Evolutionary conservation across 225 moss, liverwort and hornwort genomes (phyloP).

Genomic region (Polytrichum commune): DNA sequence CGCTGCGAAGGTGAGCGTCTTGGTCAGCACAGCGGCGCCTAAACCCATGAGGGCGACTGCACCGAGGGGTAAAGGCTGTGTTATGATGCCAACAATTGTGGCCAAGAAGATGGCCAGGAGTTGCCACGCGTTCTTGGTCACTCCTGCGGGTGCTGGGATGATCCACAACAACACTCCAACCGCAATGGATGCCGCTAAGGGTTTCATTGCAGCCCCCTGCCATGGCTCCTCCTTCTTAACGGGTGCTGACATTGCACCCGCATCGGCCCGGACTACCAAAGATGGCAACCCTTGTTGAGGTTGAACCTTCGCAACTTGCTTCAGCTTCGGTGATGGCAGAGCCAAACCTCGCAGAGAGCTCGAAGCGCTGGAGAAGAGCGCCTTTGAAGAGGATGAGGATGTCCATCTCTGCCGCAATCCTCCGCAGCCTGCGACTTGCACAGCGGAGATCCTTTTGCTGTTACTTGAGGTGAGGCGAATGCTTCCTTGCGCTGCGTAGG

Average conservation of each 20-base stretch:
- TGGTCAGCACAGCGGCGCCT: constrained; percentile 86
- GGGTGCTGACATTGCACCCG: constrained; percentile 28
- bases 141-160: constrained; percentile 71
- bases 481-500: constrained; percentile 1
- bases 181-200: constrained; percentile 68
- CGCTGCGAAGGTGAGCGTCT: constrained; percentile 88
- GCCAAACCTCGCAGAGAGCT: background rate
- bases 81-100: constrained; percentile 94
- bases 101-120: constrained; percentile 91
- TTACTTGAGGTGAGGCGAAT: background rate
- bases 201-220: constrained; percentile 85
- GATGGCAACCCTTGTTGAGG: background rate
- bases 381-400: background rate
- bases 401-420: background rate
- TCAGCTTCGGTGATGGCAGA: background rate
- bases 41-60: constrained; percentile 92
- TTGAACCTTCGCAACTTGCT: background rate
- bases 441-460: background rate
- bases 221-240: constrained; percentile 68
- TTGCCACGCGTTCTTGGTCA: constrained; percentile 94
- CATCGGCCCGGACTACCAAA: constrained; percentile 38
- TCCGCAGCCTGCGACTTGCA: background rate
- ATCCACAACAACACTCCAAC: constrained; percentile 81
- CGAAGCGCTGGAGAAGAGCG: background rate
- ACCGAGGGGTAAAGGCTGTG: constrained; percentile 91